A percentile compares a stretch with the other conserved stretches of the same genome.
Evolutionary conservation across 441 rosid species (phyloP).

Genomic region (Syzygium malaccense): DNA sequence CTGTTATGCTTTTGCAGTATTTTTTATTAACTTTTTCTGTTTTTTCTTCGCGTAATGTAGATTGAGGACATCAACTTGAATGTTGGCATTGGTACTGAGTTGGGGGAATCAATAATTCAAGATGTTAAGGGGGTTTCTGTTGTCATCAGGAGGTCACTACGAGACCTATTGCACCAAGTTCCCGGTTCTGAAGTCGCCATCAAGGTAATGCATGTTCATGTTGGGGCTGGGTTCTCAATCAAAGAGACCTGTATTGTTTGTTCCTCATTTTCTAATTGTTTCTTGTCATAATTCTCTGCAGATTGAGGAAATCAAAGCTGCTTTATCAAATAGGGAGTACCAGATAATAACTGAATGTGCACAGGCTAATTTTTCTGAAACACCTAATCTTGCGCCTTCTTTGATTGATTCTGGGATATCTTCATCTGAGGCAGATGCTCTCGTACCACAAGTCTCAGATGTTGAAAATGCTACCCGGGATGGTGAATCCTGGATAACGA

Average conservation of each 20-base stretch:
- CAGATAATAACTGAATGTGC: constrained; percentile 94
- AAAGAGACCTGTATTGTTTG: constrained; percentile 3
- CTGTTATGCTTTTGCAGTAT: neutral
- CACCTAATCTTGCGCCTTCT: constrained; percentile 59
- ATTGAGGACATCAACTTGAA: constrained; percentile 94
- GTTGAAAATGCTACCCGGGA: constrained; percentile 25
- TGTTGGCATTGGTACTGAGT: constrained; percentile 70
- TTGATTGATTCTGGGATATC: constrained; percentile 37
- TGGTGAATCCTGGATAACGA: constrained; percentile 50
- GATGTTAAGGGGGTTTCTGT: constrained; percentile 93
- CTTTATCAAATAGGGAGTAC: constrained; percentile 81
- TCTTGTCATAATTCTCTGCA: constrained; percentile 34
- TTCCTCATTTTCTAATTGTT: neutral
- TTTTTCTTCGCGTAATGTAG: constrained; percentile 20
- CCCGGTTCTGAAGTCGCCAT: constrained; percentile 71
- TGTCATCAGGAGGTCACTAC: constrained; percentile 73
- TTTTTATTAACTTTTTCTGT: neutral
- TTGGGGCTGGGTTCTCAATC: neutral
- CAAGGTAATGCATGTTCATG: constrained; percentile 42
- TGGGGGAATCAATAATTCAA: constrained; percentile 92
- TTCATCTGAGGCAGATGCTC: constrained; percentile 38
- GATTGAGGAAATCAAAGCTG: constrained; percentile 85
- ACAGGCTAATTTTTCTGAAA: constrained; percentile 79
- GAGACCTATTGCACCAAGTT: constrained; percentile 86
- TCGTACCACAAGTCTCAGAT: constrained; percentile 33